phyloP scores from a whole-genome alignment of 352 stramenopile species.

The Peronospora destructor region DNA sequence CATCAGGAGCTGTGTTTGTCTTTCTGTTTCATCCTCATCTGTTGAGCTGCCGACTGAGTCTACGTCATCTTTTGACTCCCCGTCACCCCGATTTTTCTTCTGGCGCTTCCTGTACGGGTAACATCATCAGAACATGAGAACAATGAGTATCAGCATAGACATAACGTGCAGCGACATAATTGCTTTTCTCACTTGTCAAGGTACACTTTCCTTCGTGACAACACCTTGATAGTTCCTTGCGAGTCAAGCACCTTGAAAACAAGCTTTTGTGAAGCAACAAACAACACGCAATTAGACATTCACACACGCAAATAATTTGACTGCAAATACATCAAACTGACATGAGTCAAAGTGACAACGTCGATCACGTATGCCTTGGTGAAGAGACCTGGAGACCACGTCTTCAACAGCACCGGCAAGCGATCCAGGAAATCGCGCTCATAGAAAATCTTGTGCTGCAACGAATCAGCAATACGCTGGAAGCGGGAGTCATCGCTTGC shows the following conservation, averaged over 20 bases:
- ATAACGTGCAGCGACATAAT: background rate
- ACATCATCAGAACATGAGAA: slow-evolving; percentile 3
- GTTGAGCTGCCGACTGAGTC: slow-evolving; percentile 49
- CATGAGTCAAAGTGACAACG: slow-evolving; percentile 82
- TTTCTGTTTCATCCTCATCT: slow-evolving; percentile 73
- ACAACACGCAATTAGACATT: slow-evolving; percentile 8
- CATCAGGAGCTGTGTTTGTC: slow-evolving; percentile 55
- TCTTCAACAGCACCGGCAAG: slow-evolving; percentile 71
- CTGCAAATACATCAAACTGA: slow-evolving; percentile 24
- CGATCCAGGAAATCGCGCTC: slow-evolving; percentile 84
- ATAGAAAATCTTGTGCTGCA: slow-evolving; percentile 87
- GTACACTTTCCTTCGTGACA: slow-evolving; percentile 61
- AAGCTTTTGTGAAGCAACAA: slow-evolving; percentile 33
- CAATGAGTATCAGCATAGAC: slow-evolving; percentile 4
- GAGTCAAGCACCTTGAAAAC: slow-evolving; percentile 83
- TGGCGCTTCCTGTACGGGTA: slow-evolving; percentile 32
- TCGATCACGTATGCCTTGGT: slow-evolving; percentile 60
- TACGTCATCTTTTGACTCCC: slow-evolving; percentile 27
- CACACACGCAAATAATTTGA: background rate
- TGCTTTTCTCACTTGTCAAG: slow-evolving; percentile 38
- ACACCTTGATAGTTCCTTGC: slow-evolving; percentile 80
- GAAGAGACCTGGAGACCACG: slow-evolving; percentile 64
- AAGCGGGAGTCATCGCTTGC: slow-evolving; percentile 69
- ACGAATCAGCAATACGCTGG: slow-evolving; percentile 72
- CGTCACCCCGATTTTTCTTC: slow-evolving; percentile 32